Conservation (phyloP, 371 early-diverging fungal genomes). For the Vairimorpha ceranae region DNA sequence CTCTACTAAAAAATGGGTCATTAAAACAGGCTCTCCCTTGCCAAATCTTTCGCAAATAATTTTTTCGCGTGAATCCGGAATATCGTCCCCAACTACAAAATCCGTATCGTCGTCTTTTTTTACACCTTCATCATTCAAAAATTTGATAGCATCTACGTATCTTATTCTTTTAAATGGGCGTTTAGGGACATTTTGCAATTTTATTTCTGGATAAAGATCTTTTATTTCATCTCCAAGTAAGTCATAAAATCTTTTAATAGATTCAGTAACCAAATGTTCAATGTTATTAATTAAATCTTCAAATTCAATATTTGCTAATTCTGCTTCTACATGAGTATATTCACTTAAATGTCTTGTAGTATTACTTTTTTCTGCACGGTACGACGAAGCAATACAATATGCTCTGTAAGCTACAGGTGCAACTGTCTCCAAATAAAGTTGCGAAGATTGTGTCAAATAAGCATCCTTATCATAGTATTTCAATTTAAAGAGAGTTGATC, state of each 20-base stretch:
- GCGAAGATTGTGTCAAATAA: constrained; percentile 95
- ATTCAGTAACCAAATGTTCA: constrained; percentile 77
- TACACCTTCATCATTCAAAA: constrained; percentile 72
- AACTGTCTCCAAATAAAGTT: constrained; percentile 95
- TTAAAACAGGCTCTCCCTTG: constrained; percentile 76
- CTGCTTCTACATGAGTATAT: constrained; percentile 96
- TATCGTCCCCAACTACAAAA: constrained; percentile 94
- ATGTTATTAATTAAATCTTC: constrained; percentile 77
- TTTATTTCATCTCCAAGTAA: constrained; percentile 70
- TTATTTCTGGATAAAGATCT: constrained; percentile 83
- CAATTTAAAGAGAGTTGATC: constrained; percentile 85
- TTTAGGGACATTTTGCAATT: constrained; percentile 66
- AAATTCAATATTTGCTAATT: constrained; percentile 84
- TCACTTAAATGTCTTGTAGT: constrained; percentile 97
- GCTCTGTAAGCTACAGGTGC: constrained; percentile 87
- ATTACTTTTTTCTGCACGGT: constrained; percentile 96
- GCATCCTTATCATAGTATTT: constrained; percentile 93
- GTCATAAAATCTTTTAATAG: constrained; percentile 72
- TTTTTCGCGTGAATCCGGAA: constrained; percentile 95
- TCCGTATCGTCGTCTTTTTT: constrained; percentile 76
- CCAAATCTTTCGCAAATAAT: constrained; percentile 88
- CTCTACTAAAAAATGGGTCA: constrained; percentile 89
- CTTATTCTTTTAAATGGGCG: constrained; percentile 85
- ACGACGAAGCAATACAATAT: constrained; percentile 91
- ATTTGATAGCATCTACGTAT: constrained; percentile 88